Percentiles rank a stretch among this genome's conserved stretches.
Conservation (phyloP, 371 early-diverging fungal genomes). For the Aphelidium insulamus region DNA sequence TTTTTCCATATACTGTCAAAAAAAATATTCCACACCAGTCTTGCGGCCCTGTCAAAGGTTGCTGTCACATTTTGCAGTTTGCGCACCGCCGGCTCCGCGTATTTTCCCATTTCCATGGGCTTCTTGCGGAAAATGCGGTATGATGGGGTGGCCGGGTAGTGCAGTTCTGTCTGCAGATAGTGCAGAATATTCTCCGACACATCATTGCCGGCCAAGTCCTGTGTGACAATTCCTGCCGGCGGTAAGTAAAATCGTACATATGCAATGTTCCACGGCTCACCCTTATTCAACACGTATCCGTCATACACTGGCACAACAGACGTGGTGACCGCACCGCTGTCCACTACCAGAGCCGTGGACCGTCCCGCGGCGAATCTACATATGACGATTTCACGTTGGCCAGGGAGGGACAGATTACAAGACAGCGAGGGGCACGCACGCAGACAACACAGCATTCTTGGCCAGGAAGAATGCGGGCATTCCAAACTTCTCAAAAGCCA, state of each 20-base stretch:
- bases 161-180: constrained; percentile 25
- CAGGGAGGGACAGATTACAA: not conserved
- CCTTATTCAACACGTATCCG: constrained; percentile 81
- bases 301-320: constrained; percentile 85
- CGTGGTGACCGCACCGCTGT: constrained; percentile 65
- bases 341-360: constrained; percentile 71
- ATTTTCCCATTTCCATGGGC: constrained; percentile 39
- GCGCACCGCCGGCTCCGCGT: constrained; percentile 26
- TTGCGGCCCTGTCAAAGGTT: too few species aligned
- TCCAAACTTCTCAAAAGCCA: constrained; percentile 79
- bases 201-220: constrained; percentile 57
- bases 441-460: constrained; percentile 69
- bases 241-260: not conserved
- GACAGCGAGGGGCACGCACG: constrained; percentile 27
- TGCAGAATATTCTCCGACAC: constrained; percentile 49
- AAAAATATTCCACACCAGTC: too few species aligned
- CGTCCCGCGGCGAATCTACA: constrained; percentile 70
- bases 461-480: constrained; percentile 81
- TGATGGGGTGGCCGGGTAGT: constrained; percentile 53
- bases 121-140: constrained; percentile 52
- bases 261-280: constrained; percentile 5
- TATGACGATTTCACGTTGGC: not conserved
- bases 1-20: too few species aligned
- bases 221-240: constrained; percentile 32
- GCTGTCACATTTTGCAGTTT: too few species aligned